phyloP scores from a whole-genome alignment of 2,329 filamentous ascomycete genomes.

The Fusarium continuum region DNA sequence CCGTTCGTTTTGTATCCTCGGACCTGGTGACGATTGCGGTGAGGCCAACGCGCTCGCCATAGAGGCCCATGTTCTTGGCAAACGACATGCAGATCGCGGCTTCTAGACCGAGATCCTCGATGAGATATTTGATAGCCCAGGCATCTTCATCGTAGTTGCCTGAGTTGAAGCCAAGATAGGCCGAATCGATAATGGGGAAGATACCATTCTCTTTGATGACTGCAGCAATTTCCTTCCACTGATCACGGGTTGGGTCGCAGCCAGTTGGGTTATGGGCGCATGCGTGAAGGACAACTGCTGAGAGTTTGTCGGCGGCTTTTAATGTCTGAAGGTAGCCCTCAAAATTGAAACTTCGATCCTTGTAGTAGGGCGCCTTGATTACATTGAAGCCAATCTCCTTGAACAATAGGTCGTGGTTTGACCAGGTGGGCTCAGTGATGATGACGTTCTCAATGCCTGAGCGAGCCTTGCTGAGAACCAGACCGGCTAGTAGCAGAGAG shows the following conservation, averaged over 20 bases:
- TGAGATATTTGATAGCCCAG: slow-evolving; percentile 35
- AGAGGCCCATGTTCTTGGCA: slow-evolving; percentile 66
- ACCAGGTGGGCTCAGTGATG: slow-evolving; percentile 54
- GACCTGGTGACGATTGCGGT: slow-evolving; percentile 43
- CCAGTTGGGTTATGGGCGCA: slow-evolving; percentile 57
- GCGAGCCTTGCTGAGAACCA: slow-evolving; percentile 44
- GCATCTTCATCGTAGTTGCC: slow-evolving; percentile 39
- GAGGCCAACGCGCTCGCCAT: slow-evolving; percentile 50
- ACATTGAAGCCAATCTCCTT: slow-evolving; percentile 47
- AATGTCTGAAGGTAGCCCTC: slow-evolving; percentile 44
- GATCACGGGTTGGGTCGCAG: slow-evolving; percentile 45
- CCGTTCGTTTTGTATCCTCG: slow-evolving; percentile 20
- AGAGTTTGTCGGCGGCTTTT: slow-evolving; percentile 36
- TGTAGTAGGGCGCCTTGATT: slow-evolving; percentile 49
- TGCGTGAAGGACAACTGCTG: slow-evolving; percentile 50
- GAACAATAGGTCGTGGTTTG: slow-evolving; percentile 53
- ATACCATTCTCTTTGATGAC: slow-evolving; percentile 24
- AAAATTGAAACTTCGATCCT: slow-evolving; percentile 46
- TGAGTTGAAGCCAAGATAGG: slow-evolving; percentile 39
- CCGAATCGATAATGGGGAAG: slow-evolving; percentile 38
- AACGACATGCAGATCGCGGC: slow-evolving; percentile 68
- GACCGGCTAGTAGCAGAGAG: slow-evolving; percentile 49
- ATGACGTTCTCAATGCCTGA: slow-evolving; percentile 45
- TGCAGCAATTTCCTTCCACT: slow-evolving; percentile 39
- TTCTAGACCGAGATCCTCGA: slow-evolving; percentile 53